Base-by-base conservation (phyloP, 352 stramenopile species). In the Globisporangium radiosum region DNA sequence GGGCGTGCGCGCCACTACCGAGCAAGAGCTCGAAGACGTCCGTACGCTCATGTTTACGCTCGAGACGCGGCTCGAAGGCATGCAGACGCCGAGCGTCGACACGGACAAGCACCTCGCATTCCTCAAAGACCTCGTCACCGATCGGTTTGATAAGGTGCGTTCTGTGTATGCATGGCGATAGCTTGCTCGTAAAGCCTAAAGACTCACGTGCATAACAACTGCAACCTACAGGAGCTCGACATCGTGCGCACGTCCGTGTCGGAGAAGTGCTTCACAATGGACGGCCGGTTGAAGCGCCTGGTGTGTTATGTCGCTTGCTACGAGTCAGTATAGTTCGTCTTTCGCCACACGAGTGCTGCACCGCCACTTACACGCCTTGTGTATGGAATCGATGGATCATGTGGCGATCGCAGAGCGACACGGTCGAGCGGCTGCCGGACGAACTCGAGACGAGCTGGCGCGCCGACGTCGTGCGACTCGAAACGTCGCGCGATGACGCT, bases 261-360 rank as follows among this genome's bases (percentile, higher is more conserved):
- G 37, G 79, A 86, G 42, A 89, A 85, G 54, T 73, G 66, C 11
- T 68, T 85, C 49, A 59, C 69, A 4, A 66, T 86, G 50, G 75
- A 89, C 37, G 42, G 69, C 33, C 71, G 74, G 33, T 54, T 85
- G 10, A 59, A 68, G 36, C 65, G 73, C 40, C 37, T 85, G 64
- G 79, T 89, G 59, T 25, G 63, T 58, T 25, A 2, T 25, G 25
- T 25, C 25, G 25, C 25, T 25, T 25, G 25, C 8, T 19, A 3
- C 60, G 14, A 47, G 7, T 50, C 25, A 2, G 25, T 25, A 25
- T 25, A 25, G 25, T 25, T 25, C 25, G 25, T 25, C 25, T 25
- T 25, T 1, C 25, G 25, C 25, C 25, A 25, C 25, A 25, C 2
- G 25, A 25, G 25, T 2, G 25, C 25, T 25, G 19, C 50, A 4